phyloP scores from a whole-genome alignment of 2,329 filamentous ascomycete genomes.

The Colletotrichum filicis region DNA sequence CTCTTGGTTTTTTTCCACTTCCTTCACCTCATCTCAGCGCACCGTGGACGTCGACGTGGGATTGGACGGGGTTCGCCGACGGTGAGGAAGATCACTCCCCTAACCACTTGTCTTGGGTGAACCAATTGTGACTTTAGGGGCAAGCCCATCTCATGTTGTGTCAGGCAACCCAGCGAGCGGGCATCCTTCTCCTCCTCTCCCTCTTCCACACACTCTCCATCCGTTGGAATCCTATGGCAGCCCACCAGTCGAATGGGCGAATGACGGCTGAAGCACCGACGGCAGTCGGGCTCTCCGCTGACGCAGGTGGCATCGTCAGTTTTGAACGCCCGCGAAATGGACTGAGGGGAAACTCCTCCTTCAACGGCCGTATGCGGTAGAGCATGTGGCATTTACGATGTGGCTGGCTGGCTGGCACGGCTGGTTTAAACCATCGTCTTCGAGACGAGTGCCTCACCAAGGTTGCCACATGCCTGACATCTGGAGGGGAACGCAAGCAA shows the following conservation, averaged over 20 bases:
- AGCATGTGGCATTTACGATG: neutral
- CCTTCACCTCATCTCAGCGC: neutral
- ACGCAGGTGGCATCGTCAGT: neutral
- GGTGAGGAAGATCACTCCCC: neutral
- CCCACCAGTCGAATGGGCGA: neutral
- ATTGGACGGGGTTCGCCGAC: neutral
- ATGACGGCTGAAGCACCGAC: neutral
- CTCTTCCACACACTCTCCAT: too few relatives aligned
- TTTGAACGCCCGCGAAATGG: too few relatives aligned
- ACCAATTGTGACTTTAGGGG: neutral
- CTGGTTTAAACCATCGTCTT: neutral
- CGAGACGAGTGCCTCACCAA: neutral
- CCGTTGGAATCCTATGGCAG: neutral
- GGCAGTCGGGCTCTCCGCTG: neutral
- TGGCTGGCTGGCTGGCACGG: neutral
- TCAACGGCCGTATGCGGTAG: neutral
- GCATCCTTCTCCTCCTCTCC: neutral
- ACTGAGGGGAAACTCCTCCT: neutral
- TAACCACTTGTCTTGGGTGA: neutral
- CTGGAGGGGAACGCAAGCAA: neutral
- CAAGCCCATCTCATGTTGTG: neutral
- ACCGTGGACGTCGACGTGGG: neutral
- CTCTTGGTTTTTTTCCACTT: neutral
- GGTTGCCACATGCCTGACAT: neutral
- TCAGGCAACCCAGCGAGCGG: neutral